Evolutionary conservation across 129 eudicot genomes (phyloP).

Genomic region (Glebionis coronaria): DNA sequence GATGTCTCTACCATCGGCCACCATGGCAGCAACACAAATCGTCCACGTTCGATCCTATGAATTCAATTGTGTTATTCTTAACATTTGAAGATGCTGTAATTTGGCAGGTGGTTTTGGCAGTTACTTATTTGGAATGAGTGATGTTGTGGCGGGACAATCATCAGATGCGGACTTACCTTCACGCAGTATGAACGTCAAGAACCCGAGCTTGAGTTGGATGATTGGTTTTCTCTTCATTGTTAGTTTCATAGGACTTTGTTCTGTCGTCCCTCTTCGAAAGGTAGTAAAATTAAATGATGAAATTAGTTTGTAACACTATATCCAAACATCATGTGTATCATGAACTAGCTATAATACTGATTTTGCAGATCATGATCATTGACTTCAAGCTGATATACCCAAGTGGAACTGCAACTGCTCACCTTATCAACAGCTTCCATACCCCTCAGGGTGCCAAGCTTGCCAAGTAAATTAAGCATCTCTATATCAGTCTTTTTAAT

Average conservation of each 20-base stretch:
- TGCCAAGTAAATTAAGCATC: conserved; percentile 48
- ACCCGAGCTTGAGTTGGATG: conserved; percentile 67
- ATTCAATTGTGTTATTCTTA: background rate
- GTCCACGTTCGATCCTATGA: background rate
- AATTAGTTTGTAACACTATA: background rate
- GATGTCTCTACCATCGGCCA: too few relatives aligned
- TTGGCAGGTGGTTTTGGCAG: conserved; percentile 44
- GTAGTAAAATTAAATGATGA: conserved; percentile 19
- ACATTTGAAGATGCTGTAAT: background rate
- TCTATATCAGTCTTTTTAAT: background rate
- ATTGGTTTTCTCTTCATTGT: conserved; percentile 58
- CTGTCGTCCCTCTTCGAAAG: conserved; percentile 67
- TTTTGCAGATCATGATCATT: conserved; percentile 54
- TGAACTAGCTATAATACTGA: too few relatives aligned
- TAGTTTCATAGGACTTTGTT: conserved; percentile 68
- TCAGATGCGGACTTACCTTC: conserved; percentile 26
- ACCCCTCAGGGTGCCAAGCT: conserved; percentile 66
- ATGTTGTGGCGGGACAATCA: conserved; percentile 22
- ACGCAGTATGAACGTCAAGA: conserved; percentile 44
- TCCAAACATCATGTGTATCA: too few relatives aligned
- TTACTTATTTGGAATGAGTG: conserved; percentile 47
- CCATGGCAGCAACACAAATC: background rate
- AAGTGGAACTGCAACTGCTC: conserved; percentile 77
- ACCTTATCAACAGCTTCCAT: conserved; percentile 70
- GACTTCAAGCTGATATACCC: conserved; percentile 61